Conservation (phyloP, 2,329 filamentous ascomycete species). For the Alternaria sp. region DNA sequence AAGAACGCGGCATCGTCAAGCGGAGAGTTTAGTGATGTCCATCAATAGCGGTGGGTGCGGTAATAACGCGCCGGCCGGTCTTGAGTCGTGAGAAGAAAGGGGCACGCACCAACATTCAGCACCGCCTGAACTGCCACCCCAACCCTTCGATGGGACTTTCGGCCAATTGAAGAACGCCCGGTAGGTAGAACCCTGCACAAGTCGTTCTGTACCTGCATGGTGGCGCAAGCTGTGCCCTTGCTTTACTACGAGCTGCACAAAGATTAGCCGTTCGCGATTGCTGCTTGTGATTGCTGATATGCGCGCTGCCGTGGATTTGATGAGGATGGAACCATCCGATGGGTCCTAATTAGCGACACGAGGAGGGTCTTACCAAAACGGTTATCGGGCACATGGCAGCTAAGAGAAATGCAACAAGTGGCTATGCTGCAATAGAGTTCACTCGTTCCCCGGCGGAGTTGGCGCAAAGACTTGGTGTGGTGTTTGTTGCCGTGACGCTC, state of each 20-base stretch:
- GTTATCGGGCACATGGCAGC: not conserved
- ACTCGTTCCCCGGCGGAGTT: not conserved
- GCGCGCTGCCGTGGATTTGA: conserved; percentile 9
- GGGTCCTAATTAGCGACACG: conserved; percentile 3
- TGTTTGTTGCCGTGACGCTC: conserved; percentile 17
- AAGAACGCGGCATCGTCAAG: not conserved
- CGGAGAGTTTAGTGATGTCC: conserved; percentile 12
- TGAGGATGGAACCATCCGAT: not conserved
- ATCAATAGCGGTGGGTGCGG: conserved; percentile 11
- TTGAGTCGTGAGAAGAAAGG: conserved; percentile 18
- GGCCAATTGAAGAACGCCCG: conserved; percentile 23
- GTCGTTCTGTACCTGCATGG: conserved; percentile 34
- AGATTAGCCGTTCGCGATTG: conserved; percentile 24
- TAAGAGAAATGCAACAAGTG: not conserved
- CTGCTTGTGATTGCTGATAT: conserved; percentile 15
- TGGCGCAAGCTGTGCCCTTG: conserved; percentile 18
- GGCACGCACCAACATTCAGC: conserved; percentile 18
- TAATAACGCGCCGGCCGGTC: not conserved
- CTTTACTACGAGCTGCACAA: conserved; percentile 23
- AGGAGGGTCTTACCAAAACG: not conserved
- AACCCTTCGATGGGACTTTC: conserved; percentile 19
- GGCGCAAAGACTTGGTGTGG: conserved; percentile 6
- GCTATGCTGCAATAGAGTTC: not conserved
- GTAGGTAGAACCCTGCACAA: conserved; percentile 12
- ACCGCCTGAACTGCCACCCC: conserved; percentile 4